Evolutionary conservation across 495 filamentous ascomycete genomes (phyloP).

Genomic region (Penicillium steckii): DNA sequence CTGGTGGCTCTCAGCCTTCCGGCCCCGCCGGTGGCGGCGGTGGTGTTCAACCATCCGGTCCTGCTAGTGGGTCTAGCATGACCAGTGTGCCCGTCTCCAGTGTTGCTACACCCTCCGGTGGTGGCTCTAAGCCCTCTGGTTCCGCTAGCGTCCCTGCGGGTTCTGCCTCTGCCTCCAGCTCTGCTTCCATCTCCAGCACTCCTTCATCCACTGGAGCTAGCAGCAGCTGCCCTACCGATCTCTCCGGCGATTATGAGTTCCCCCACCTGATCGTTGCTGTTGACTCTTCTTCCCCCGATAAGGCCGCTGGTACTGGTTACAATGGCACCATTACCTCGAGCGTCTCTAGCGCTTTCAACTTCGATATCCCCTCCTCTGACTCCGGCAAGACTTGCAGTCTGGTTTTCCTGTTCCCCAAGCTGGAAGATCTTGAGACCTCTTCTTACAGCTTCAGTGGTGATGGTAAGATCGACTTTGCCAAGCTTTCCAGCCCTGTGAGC

Average conservation of each 20-base stretch:
- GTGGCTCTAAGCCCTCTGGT: constrained; percentile 8
- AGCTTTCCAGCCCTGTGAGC: constrained; percentile 39
- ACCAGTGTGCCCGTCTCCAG: neutral
- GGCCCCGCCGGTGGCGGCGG: neutral
- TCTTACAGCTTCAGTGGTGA: constrained; percentile 56
- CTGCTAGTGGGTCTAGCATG: constrained; percentile 1
- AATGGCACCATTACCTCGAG: constrained; percentile 54
- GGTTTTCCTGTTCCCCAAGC: constrained; percentile 63
- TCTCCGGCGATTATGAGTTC: constrained; percentile 53
- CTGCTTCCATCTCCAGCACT: too few species aligned
- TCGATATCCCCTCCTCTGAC: constrained; percentile 57
- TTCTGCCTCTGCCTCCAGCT: too few species aligned
- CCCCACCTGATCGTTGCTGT: constrained; percentile 69
- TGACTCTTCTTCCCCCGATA: constrained; percentile 52
- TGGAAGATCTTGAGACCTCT: constrained; percentile 52
- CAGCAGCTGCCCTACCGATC: constrained; percentile 48
- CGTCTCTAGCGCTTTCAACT: constrained; percentile 65
- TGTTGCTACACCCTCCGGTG: neutral
- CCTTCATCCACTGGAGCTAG: constrained; percentile 16
- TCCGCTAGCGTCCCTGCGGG: constrained; percentile 5
- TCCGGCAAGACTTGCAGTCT: constrained; percentile 61
- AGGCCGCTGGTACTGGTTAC: constrained; percentile 50
- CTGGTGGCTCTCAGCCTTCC: neutral
- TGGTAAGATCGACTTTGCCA: constrained; percentile 54
- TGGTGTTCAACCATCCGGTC: constrained; percentile 1